These are phyloP conservation scores for Erythrophleum ivorense DNA, from an alignment of 331 rosid genomes.

Conservation along the genomic window DNA sequence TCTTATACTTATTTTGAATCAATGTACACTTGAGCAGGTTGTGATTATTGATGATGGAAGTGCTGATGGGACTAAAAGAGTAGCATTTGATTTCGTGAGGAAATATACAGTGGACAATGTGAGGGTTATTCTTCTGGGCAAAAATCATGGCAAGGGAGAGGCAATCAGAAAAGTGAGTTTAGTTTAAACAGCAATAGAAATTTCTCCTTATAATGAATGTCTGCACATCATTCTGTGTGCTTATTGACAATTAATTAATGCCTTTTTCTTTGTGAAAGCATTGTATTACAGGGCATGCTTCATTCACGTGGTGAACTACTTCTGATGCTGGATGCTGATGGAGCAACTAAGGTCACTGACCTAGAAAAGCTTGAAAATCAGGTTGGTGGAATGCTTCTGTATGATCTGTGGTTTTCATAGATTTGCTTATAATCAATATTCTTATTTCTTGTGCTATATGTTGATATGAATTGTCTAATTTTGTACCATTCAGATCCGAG, in stretches of 20 bases:
- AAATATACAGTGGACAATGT: conserved; percentile 82
- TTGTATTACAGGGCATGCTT: conserved; percentile 94
- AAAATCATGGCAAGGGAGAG: conserved; percentile 96
- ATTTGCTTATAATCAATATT: neutral
- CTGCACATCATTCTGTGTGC: conserved; percentile 6
- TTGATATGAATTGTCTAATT: conserved; percentile 14
- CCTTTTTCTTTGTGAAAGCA: conserved; percentile 75
- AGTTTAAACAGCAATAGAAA: conserved; percentile 38
- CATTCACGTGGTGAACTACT: conserved; percentile 98
- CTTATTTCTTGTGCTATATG: conserved; percentile 32
- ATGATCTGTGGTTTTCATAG: conserved; percentile 9
- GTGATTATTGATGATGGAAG: conserved; percentile 93
- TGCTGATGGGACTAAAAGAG: conserved; percentile 85
- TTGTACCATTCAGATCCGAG: conserved; percentile 59
- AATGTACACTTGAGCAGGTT: conserved; percentile 60
- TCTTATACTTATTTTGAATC: conserved; percentile 11
- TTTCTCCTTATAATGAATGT: conserved; percentile 26
- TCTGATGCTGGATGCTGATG: conserved; percentile 98
- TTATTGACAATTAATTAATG: conserved; percentile 56
- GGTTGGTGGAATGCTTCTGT: conserved; percentile 51
- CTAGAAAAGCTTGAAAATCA: conserved; percentile 89
- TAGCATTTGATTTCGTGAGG: conserved; percentile 85
- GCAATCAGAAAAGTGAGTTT: conserved; percentile 98
- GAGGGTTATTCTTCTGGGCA: conserved; percentile 89
- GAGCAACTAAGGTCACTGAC: conserved; percentile 90